Conservation (phyloP, 345 rosid species). For the Eutrema yunnanense region DNA sequence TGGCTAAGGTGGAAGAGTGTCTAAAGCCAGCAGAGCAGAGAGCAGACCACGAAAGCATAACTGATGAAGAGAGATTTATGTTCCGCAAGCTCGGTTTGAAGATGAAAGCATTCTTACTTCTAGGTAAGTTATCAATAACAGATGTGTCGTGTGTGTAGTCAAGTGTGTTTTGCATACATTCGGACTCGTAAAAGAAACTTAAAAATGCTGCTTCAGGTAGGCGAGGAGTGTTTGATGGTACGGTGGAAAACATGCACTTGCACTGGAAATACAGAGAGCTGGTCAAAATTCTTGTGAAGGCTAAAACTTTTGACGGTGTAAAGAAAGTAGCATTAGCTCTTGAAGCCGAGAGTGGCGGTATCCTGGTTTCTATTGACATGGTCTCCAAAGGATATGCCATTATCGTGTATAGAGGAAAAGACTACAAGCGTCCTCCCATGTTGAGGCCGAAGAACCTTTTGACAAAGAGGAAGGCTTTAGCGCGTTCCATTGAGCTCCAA, state of each 20-base stretch:
- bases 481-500: conserved; percentile 93
- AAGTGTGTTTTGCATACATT: not conserved
- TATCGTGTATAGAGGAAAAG: conserved; percentile 75
- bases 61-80: conserved; percentile 97
- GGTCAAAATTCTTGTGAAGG: conserved; percentile 71
- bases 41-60: conserved; percentile 69
- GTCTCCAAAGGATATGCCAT: conserved; percentile 81
- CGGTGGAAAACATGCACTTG: conserved; percentile 97
- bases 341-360: conserved; percentile 93
- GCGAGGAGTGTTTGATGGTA: conserved; percentile 94
- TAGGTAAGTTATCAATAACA: conserved; percentile 43
- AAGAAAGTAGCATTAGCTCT: conserved; percentile 82
- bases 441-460: conserved; percentile 84
- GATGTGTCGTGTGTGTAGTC: not conserved
- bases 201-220: conserved; percentile 53
- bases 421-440: conserved; percentile 73
- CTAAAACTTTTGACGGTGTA: conserved; percentile 70
- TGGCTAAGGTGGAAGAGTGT: conserved; percentile 70
- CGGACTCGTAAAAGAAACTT: conserved; percentile 8
- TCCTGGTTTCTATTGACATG: conserved; percentile 82
- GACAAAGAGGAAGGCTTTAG: conserved; percentile 94
- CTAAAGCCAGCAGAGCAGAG: conserved; percentile 58
- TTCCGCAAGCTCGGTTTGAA: conserved; percentile 90
- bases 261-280: conserved; percentile 95
- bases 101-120: conserved; percentile 93